phyloP scores from a whole-genome alignment of 2,329 filamentous ascomycete species.

The Pseudogymnoascus sp. region DNA sequence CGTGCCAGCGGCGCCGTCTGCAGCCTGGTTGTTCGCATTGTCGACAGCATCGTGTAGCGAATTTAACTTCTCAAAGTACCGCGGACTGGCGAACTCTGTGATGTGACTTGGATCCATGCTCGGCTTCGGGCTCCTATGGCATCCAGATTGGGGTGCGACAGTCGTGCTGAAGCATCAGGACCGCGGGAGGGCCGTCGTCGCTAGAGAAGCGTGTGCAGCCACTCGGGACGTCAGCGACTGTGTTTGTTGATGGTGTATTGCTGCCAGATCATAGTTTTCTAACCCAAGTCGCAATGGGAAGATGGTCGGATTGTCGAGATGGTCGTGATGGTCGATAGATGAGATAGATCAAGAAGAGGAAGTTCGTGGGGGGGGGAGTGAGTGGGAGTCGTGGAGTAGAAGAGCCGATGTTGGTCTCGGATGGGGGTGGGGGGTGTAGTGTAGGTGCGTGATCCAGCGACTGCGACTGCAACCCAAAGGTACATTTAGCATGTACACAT shows the following conservation, averaged over 20 bases:
- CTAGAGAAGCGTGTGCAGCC: background rate
- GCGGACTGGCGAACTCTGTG: slow-evolving; percentile 58
- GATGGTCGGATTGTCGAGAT: background rate
- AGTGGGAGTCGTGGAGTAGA: background rate
- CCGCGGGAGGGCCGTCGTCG: background rate
- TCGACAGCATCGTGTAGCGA: slow-evolving; percentile 43
- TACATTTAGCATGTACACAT: background rate
- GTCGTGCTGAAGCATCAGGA: background rate
- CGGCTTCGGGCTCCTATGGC: slow-evolving; percentile 25
- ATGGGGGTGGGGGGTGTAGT: background rate
- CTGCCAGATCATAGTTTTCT: background rate
- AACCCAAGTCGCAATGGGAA: background rate
- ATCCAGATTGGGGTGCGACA: slow-evolving; percentile 16
- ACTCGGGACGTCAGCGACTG: background rate
- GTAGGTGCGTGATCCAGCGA: background rate
- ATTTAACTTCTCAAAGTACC: slow-evolving; percentile 54
- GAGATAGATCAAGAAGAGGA: background rate
- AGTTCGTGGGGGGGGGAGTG: background rate
- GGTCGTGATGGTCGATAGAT: background rate
- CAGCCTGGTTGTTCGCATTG: slow-evolving; percentile 30
- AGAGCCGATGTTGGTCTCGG: background rate
- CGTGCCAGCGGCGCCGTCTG: slow-evolving; percentile 9
- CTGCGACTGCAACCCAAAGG: background rate
- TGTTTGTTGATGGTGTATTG: background rate
- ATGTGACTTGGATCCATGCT: slow-evolving; percentile 54